Base-by-base conservation (phyloP, 2,329 filamentous ascomycete species). In the Chaetomiaceae sp. region DNA sequence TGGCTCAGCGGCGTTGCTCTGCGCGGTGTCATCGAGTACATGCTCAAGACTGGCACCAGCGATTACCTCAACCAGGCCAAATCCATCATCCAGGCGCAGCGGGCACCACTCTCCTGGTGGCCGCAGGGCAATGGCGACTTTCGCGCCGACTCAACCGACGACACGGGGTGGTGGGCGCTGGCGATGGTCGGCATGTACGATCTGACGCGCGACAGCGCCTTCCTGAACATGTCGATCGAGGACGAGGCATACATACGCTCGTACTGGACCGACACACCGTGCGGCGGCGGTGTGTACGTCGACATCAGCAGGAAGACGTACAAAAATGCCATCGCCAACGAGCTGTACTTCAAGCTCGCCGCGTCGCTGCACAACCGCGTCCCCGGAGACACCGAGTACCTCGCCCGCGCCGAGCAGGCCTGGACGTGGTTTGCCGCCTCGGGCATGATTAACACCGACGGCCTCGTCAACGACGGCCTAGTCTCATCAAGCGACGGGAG, bases 131-230 rank as follows among this genome's bases (percentile, higher is more conserved):
- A 53, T 12, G 67, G 67, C 17, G 54, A 63, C 32, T 69, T 69
- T 52, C 65, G 66, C 32, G 65, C 62, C 15, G 64, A 67, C 42
- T 65, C 62, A 42, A 69, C 67, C 52, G 79, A 83, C 51, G 79
- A 82, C 55, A 74, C 78, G 57, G 72, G 75, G n/a, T 82, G 79
- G 79, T 83, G 79, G 79, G 77, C 72, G 9, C 67, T 82, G 48
- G 78, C 68, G 15, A 73, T 78, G 68, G 74, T 82, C 43, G 70
- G 73, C 19, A 66, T 74, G 4, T 79, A 70, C 56, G 79, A 83
- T 56, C 63, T 77, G 14, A 78, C 77, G 0, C 62, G 66, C 3
- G 65, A 80, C 36, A 29, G 52, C 2, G 66, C 68, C n/a, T 83
- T 78, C 52, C 72, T 83, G 32, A 58, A 75, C 38, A 67, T 70